phyloP scores from a whole-genome alignment of 176 grass and related monocot genomes.

The Triticum timopheevii region DNA sequence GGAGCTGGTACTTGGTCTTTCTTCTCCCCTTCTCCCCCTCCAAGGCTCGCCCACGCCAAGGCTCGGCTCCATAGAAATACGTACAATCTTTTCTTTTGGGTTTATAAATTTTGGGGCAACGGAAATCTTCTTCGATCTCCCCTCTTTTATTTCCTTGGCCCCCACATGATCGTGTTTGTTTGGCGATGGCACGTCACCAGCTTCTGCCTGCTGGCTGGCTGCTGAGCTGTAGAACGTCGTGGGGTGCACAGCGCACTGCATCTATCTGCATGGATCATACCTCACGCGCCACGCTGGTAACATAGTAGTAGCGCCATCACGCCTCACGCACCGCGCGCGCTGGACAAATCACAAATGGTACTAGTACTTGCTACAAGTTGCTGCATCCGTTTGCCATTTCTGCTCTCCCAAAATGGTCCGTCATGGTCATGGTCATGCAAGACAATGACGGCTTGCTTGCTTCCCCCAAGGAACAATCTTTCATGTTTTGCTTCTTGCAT shows the following conservation, averaged over 20 bases:
- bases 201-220: background rate
- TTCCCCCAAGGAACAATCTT: constrained; percentile 21
- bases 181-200: background rate
- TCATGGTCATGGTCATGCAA: background rate
- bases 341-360: background rate
- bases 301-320: background rate
- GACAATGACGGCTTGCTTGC: constrained; percentile 28
- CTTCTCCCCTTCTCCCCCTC: background rate
- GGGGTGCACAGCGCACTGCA: constrained; percentile 34
- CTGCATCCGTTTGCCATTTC: constrained; percentile 16
- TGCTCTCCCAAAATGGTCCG: background rate
- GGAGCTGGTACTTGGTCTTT: constrained; percentile 56
- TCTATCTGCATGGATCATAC: constrained; percentile 11
- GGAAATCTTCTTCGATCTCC: background rate
- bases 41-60: background rate
- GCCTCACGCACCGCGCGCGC: background rate
- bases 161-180: background rate
- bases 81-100: background rate
- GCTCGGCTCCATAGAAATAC: background rate
- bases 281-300: background rate
- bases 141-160: background rate
- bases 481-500: background rate
- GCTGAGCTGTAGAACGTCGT: constrained; percentile 45
- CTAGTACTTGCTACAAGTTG: background rate
- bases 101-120: background rate